Conservation (phyloP, 345 rosid genomes). For the Citrus sinensis region DVS_A1.0 CM039166.1:4933501-4934000, state of each 20-base stretch:
- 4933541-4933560: neutral
- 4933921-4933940: neutral
- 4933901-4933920: neutral
- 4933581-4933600: neutral
- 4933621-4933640: neutral
- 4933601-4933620: neutral
- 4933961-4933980: neutral
- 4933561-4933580: neutral
- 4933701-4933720: constrained; percentile 84
- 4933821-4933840: constrained; percentile 81
- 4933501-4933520: neutral
- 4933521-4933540: neutral
- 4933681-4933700: constrained; percentile 81
- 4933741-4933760: neutral
- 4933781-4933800: neutral
- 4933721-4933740: constrained; percentile 60
- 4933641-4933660: neutral
- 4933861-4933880: constrained; percentile 87
- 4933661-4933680: constrained; percentile 74
- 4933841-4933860: constrained; percentile 71
- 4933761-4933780: neutral
- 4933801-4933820: constrained; percentile 92
- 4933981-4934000: neutral
- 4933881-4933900: neutral
- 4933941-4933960: neutral